Base-by-base conservation (phyloP, 768 basidiomycete genomes). In the Xerocomellus intermedius region DNA sequence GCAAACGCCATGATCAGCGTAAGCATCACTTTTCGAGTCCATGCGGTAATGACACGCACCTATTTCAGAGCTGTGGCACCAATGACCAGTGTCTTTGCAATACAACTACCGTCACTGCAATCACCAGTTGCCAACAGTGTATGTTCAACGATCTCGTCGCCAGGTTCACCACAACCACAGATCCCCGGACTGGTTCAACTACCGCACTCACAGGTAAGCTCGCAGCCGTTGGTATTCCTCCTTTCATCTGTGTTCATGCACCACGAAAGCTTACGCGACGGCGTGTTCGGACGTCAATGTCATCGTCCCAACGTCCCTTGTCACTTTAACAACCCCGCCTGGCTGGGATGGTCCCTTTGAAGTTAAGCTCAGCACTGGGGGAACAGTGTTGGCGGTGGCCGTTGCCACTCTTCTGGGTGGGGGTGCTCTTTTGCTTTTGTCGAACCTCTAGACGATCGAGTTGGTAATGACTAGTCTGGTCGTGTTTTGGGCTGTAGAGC, bases 51-150 rank as follows among this genome's bases (percentile, higher is more conserved):
- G 14, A 38, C 16, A 39, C 9, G 26, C 47, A n/a, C 10, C 24
- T 17, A 22, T 9, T 69, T 38, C 55, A 77, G 64, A 68, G 62
- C 22, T 88, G 87, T 69, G 66, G 67, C 17, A 72, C 56, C 10
- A 58, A 82, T 57, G 69, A 79, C 33, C 55, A 58, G 19, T 90
- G 88, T 66, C 75, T 87, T 24, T 91, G 89, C 74, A 62, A 55
- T 17, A 55, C 69, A 14, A 64, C 55, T 8, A 79, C 79, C 4
- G 75, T 82, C 32, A 53, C 66, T 1, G 59, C 71, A 1, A 69
- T 91, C 52, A 69, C 75, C 2, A 47, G 62, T 33, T 87, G 87
- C 71, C 79, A 91, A 67, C 82, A 84, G 62, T 91, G 88, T 75
- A 79, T 86, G 77, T 84, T 86, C 64, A 66, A 70, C 39, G 72